Base-by-base conservation (phyloP, 371 early-diverging fungal species). In the Lichtheimia hyalospora region DNA sequence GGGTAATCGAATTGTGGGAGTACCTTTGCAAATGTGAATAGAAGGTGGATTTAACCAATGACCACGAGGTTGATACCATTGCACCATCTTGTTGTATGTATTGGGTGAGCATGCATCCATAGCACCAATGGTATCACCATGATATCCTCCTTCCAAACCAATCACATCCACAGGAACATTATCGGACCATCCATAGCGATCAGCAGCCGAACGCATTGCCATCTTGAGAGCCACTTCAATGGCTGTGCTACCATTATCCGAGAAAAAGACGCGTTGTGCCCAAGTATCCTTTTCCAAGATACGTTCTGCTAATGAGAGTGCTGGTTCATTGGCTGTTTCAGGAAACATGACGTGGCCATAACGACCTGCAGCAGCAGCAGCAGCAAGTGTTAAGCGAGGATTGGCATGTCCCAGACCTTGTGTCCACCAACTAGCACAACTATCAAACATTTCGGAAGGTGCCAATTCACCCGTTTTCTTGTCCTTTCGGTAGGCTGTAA, bases 321-420 rank as follows among this genome's bases (percentile, higher is more conserved):
- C 87, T 2, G 92, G 89, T 56, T 91, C 91, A 56, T 92, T 85
- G 2, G 87, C 74, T 15, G 82, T 79, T 67, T 93, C 92, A 5
- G 93, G 93, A 66, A 88, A 90, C 67, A 93, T 89, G 57, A 93
- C 87, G 62, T 93, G 93, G 25, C 93, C 93, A 64, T 92, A 93
- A 3, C 91, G 84, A 16, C 90, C 90, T 1, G 91, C 82, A 1
- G 92, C 91, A 61, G 85, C 66, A 0, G 89, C 85, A 1, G 89
- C 88, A 2, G 89, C 74, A 28, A 81, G 62, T 0, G 88, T 81
- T 46, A 93, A 69, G 5, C 74, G 62, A 1, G 83, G 83, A 43
- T 87, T 85, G 48, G 84, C 92, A 66, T 93, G 93, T 3, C 92
- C 93, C 16, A 93, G 66, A 13, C 86, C 87, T 65, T 93, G 91